phyloP scores from a whole-genome alignment of 2,329 filamentous ascomycete genomes.

The Paraphoma chrysanthemicola region DNA sequence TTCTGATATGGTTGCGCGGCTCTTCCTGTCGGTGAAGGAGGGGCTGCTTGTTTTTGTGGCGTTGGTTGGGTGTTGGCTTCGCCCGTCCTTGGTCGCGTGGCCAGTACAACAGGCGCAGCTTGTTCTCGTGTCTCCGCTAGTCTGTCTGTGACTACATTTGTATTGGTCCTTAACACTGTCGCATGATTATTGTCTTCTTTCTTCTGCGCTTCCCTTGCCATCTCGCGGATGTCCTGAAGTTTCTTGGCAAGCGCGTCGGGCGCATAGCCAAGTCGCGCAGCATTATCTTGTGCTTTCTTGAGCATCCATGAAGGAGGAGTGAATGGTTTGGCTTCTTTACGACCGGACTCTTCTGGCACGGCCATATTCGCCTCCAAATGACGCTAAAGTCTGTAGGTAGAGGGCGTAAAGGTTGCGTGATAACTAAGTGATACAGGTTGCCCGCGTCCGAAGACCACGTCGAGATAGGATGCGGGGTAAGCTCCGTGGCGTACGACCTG shows the following conservation, averaged over 20 bases:
- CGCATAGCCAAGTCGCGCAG: not conserved
- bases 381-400: not conserved
- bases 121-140: not conserved
- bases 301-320: slow-evolving; percentile 6
- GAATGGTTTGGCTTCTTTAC: not conserved
- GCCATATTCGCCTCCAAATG: not conserved
- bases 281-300: slow-evolving; percentile 1
- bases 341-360: not conserved
- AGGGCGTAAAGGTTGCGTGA: too few relatives aligned
- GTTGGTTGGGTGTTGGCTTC: too few relatives aligned
- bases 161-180: not conserved
- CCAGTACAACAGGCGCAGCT: too few relatives aligned
- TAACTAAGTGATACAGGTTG: too few relatives aligned
- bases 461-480: too few relatives aligned
- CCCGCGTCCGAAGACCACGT: too few relatives aligned
- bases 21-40: too few relatives aligned
- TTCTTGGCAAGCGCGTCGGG: slow-evolving; percentile 1
- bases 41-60: too few relatives aligned
- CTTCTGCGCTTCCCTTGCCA: not conserved
- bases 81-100: too few relatives aligned
- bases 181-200: not conserved
- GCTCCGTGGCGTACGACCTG: too few relatives aligned
- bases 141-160: not conserved
- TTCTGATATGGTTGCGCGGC: too few relatives aligned
- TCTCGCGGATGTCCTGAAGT: slow-evolving; percentile 1